phyloP scores from a whole-genome alignment of 2,329 filamentous ascomycete species.

The Rhinocladiella similis region DNA sequence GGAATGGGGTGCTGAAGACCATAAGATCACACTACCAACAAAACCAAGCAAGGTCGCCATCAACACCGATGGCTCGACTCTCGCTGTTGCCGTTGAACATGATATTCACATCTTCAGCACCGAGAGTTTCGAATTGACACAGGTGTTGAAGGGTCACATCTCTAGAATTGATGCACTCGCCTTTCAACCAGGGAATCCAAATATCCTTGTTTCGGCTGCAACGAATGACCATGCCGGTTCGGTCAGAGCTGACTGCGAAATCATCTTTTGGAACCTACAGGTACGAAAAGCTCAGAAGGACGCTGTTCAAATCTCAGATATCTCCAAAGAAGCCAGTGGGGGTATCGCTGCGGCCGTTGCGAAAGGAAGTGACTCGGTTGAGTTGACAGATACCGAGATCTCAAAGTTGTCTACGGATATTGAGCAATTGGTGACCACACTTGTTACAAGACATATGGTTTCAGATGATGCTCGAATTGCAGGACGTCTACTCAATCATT shows the following conservation, averaged over 20 bases:
- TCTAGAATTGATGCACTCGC: conserved; percentile 3
- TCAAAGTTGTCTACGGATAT: not conserved
- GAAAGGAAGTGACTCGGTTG: not conserved
- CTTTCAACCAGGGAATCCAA: not conserved
- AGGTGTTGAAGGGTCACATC: not conserved
- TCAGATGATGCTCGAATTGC: not conserved
- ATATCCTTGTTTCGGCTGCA: conserved; percentile 1
- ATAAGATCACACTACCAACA: not conserved
- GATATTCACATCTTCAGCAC: conserved; percentile 6
- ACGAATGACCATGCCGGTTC: conserved; percentile 1
- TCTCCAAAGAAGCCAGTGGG: not conserved
- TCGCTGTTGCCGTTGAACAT: conserved; percentile 6
- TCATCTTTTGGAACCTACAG: not conserved
- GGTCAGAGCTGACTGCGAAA: not conserved
- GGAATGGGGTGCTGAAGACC: conserved; percentile 3
- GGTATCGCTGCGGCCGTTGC: not conserved
- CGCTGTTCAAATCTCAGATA: not conserved
- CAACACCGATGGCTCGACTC: conserved; percentile 9
- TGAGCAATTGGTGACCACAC: not conserved
- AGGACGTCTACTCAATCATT: not conserved
- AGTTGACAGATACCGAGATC: not conserved
- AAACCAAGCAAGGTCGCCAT: conserved; percentile 3
- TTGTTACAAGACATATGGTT: not conserved
- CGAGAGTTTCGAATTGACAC: not conserved
- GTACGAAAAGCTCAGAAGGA: not conserved